These are phyloP conservation scores for Diutina rugosa DNA, from an alignment of 1,139 yeast genomes.

Conservation along the genomic window DNA sequence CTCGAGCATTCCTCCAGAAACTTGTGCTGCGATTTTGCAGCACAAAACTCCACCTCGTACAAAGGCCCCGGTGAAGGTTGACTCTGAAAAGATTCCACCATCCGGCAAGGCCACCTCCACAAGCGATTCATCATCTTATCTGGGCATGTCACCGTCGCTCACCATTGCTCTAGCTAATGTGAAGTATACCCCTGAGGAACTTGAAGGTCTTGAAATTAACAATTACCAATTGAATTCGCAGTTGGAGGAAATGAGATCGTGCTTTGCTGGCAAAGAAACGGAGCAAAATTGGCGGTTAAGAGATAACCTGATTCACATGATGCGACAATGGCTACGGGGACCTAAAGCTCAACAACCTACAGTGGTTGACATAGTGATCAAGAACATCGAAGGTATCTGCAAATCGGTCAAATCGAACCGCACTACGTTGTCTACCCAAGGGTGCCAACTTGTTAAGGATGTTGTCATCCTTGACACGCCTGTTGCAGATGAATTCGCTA, in stretches of 20 bases:
- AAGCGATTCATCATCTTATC: neutral
- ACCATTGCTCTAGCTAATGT: neutral
- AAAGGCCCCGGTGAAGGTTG: neutral
- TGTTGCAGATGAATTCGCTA: conserved; percentile 50
- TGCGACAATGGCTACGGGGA: conserved; percentile 44
- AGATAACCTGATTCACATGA: conserved; percentile 44
- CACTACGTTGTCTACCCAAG: conserved; percentile 68
- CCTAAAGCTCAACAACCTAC: neutral
- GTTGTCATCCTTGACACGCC: conserved; percentile 36
- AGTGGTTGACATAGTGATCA: conserved; percentile 34
- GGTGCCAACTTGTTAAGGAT: conserved; percentile 75
- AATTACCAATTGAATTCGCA: conserved; percentile 9
- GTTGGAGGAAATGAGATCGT: conserved; percentile 12
- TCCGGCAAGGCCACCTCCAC: neutral
- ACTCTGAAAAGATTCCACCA: neutral
- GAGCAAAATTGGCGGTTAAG: conserved; percentile 78
- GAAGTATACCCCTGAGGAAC: neutral
- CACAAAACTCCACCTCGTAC: neutral
- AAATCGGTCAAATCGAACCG: conserved; percentile 66
- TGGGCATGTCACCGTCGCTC: neutral
- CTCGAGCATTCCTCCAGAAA: neutral
- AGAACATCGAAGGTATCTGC: conserved; percentile 45
- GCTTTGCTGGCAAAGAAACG: conserved; percentile 71
- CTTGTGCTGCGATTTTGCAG: neutral
- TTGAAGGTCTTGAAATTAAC: neutral